phyloP scores from a whole-genome alignment of 148 eudicot species.

The Cornus controversa region DNA sequence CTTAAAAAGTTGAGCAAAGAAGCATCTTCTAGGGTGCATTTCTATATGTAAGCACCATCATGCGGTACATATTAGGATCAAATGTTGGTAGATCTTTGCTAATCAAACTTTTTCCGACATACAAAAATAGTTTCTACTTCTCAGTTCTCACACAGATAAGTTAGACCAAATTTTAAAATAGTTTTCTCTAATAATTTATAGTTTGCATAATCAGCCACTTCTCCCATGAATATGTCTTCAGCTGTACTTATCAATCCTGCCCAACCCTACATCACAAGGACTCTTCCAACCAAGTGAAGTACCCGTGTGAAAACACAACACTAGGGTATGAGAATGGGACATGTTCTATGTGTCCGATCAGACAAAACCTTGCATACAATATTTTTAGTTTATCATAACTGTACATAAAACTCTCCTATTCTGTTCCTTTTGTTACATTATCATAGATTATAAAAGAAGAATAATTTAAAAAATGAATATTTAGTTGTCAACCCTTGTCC shows the following conservation, averaged over 20 bases:
- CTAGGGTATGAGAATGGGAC: too few species aligned
- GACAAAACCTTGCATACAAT: too few species aligned
- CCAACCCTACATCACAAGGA: too few species aligned
- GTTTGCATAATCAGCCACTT: not conserved
- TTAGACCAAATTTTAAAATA: not conserved
- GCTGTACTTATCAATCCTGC: not conserved
- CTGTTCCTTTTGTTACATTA: too few species aligned
- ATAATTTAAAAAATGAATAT: too few species aligned
- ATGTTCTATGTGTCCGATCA: too few species aligned
- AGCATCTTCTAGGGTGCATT: not conserved
- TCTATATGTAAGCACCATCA: not conserved
- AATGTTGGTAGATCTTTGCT: not conserved
- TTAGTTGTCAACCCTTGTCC: too few species aligned
- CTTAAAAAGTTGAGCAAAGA: not conserved
- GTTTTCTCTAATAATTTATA: not conserved
- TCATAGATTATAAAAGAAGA: too few species aligned
- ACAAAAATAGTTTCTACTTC: not conserved
- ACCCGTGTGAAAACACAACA: too few species aligned
- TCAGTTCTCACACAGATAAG: not conserved
- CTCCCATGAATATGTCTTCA: not conserved
- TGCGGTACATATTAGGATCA: not conserved
- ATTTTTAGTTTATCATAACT: too few species aligned
- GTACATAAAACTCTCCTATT: too few species aligned
- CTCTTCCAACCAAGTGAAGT: too few species aligned
- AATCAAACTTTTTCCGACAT: not conserved